Evolutionary conservation across 129 eudicot genomes (phyloP).

Genomic region (Pseudognaphalium luteoalbum): DNA sequence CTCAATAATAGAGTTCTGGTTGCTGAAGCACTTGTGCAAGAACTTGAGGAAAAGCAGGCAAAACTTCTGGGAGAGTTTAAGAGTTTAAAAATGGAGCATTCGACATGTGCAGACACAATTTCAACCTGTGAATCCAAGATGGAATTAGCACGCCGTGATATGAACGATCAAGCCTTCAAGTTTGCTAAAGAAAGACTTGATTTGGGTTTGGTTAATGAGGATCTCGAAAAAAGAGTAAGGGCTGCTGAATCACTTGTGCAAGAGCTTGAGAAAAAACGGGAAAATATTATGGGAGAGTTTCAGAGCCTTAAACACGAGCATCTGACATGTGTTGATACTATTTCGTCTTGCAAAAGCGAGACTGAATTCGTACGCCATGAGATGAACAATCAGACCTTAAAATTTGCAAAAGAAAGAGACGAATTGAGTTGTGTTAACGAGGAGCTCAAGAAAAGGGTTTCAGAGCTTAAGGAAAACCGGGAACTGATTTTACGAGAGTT

Average conservation of each 20-base stretch:
- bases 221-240: slow-evolving; percentile 68
- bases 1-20: slow-evolving; percentile 67
- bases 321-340: slow-evolving; percentile 11
- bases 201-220: slow-evolving; percentile 50
- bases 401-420: slow-evolving; percentile 21
- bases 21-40: slow-evolving; percentile 73
- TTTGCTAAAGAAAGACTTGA: slow-evolving; percentile 65
- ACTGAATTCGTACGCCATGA: slow-evolving; percentile 14
- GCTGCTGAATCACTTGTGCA: slow-evolving; percentile 59
- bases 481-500: slow-evolving; percentile 69
- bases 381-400: slow-evolving; percentile 19
- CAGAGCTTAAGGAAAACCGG: slow-evolving; percentile 54
- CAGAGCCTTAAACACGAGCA: slow-evolving; percentile 27
- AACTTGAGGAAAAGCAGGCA: slow-evolving; percentile 82
- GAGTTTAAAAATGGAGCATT: slow-evolving; percentile 70
- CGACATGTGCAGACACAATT: slow-evolving; percentile 58
- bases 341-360: slow-evolving; percentile 16
- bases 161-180: slow-evolving; percentile 49
- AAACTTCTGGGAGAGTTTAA: slow-evolving; percentile 66
- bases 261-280: slow-evolving; percentile 23
- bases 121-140: slow-evolving; percentile 51
- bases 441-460: slow-evolving; percentile 72
- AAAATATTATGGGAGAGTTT: slow-evolving; percentile 24
- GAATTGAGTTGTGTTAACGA: slow-evolving; percentile 47
- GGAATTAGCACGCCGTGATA: slow-evolving; percentile 52